Percentiles rank a stretch among this genome's conserved stretches.
phyloP scores from a whole-genome alignment of 2,329 filamentous ascomycete genomes.

The Ophiostoma angusticollis region DNA sequence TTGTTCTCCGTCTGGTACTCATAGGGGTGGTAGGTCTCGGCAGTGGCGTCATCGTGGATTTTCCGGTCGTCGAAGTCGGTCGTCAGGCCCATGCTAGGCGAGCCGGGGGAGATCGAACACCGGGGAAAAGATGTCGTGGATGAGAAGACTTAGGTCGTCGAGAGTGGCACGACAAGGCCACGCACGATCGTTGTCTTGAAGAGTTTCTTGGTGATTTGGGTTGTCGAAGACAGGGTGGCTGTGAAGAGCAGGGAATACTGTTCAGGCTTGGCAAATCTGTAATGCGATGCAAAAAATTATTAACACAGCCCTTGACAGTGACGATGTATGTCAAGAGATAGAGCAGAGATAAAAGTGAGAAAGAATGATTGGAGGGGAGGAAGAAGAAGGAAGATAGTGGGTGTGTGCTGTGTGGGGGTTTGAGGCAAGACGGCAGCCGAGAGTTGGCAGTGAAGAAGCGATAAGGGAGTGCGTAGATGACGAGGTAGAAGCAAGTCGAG shows the following conservation, averaged over 20 bases:
- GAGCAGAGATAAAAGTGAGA: background rate
- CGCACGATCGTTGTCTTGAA: no score
- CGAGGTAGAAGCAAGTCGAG: background rate
- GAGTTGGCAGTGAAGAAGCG: background rate
- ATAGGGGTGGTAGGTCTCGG: conserved; percentile 55
- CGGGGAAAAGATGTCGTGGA: conserved; percentile 1
- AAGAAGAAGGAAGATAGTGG: conserved; percentile 3
- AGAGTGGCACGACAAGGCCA: no score
- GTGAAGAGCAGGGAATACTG: no score
- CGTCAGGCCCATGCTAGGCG: conserved; percentile 57
- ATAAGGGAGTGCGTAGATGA: background rate
- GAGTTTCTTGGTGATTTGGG: no score
- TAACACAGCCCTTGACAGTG: no score
- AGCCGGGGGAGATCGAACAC: conserved; percentile 22
- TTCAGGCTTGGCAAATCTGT: no score
- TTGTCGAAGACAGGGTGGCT: no score
- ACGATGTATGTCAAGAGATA: background rate
- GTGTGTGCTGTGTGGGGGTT: conserved; percentile 6
- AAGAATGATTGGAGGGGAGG: conserved; percentile 3
- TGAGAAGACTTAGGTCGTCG: background rate
- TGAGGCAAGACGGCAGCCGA: background rate
- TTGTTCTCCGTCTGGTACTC: conserved; percentile 82
- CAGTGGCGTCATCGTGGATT: conserved; percentile 46
- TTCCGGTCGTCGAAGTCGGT: conserved; percentile 58
- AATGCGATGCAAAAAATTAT: no score